A percentile compares a stretch with the other conserved stretches of the same genome.
Conservation (phyloP, 345 rosid species). For the Melaleuca alternifolia region DNA sequence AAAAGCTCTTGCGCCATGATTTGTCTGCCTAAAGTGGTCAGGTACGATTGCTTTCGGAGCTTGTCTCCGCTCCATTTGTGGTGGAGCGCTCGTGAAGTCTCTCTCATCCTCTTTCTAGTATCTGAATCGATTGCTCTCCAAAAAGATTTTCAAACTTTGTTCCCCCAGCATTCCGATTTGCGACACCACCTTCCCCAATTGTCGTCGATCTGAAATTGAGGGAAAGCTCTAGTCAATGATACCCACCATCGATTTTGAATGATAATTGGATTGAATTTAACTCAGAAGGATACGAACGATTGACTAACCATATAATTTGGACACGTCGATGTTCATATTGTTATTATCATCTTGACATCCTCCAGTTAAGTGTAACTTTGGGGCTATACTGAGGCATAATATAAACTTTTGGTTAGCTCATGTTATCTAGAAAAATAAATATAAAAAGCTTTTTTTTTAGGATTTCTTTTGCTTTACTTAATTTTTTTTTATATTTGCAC, state of each 20-base stretch:
- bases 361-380: no score
- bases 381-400: no score
- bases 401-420: no score
- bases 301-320: no score
- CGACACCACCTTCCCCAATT: not conserved
- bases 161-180: not conserved
- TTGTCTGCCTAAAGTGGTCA: not conserved
- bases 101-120: not conserved
- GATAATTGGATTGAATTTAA: no score
- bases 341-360: no score
- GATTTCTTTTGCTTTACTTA: not conserved
- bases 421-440: no score
- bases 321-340: no score
- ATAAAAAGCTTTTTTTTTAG: not conserved
- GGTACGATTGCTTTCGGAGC: not conserved
- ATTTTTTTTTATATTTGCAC: not conserved
- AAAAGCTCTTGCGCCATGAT: not conserved
- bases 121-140: not conserved
- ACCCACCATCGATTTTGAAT: no score
- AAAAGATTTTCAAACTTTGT: not conserved
- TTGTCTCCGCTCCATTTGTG: not conserved
- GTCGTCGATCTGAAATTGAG: not conserved
- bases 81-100: not conserved
- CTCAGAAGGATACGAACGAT: no score
- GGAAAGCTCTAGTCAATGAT: not conserved